Evolutionary conservation across 768 basidiomycete species (phyloP), one percentile per base, ranked within the genome.

Genomic region (Serendipita sp.): DNA sequence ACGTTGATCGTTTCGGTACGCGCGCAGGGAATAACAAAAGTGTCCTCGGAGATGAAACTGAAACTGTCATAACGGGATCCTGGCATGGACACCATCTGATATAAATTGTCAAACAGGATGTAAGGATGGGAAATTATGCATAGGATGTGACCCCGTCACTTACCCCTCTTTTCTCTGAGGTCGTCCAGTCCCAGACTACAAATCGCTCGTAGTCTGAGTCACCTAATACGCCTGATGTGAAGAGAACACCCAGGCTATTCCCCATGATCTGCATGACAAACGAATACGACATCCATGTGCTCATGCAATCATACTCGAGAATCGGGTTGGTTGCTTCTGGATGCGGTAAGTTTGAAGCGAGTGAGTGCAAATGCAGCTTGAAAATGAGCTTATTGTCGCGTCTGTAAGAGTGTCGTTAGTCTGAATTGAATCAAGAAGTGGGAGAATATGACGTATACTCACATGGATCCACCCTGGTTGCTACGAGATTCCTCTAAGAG

Each of bases 61-160:
- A 58, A 58, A 2, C 17, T 20, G 24, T 58, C 53, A 2, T 58
- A 58, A 4, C 53, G 53, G 4, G 53, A 58, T 28, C 53, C 53
- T n/a, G 53, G 53, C 53, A 58, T 58, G 53, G 31, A 58, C 9
- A 58, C 53, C 53, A 58, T 58, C 53, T 58, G n/a, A n/a, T n/a
- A n/a, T n/a, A n/a, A n/a, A n/a, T n/a, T n/a, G n/a, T n/a, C n/a
- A n/a, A n/a, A n/a, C n/a, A n/a, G n/a, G n/a, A n/a, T n/a, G 31
- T 58, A 31, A 17, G 3, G 31, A n/a, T 58, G 11, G 28, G 53
- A 31, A 58, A 11, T 28, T 11, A 58, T 28, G 4, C 9, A 4
- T 7, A 13, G 20, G 4, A 17, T 24, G 53, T 9, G 28, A 7
- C 2, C 11, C 53, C 28, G 7, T 20, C n/a, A 17, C 53, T 58